Base-by-base conservation (phyloP, 2,329 filamentous ascomycete species). In the Pleomassaria siparia region DNA sequence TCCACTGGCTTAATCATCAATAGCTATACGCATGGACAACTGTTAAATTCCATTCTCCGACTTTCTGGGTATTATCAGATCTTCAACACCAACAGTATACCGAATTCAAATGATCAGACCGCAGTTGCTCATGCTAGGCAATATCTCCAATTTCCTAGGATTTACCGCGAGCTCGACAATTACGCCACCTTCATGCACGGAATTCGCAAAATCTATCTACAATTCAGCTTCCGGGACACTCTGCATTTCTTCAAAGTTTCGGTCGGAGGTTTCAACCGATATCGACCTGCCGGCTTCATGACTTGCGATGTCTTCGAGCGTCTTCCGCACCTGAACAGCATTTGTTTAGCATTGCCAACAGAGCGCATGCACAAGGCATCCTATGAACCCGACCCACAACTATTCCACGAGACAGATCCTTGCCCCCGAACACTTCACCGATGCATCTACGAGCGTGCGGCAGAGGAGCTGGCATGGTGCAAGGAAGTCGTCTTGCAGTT, bases 231-330 rank as follows among this genome's bases (percentile, higher is more conserved):
- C 24, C 15, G 54, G 1, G 30, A 45, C 0, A 50, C 24, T 15
- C 46, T 67, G 12, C 56, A 59, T 26, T 69, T 69, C 52, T 67
- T 67, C 51, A 54, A 59, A 13, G 59, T 67, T 6, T 48, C 46
- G 1, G 30, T 16, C 1, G 53, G 53, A 1, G 50, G 47, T 2
- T 59, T 64, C 18, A 30, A 51, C 2, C 43, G 37, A 1, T 51
- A 51, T 15, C 36, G 41, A 21, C 39, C 26, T 1, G 2, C 24
- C 0, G 21, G 25, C 3, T 26, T 24, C 3, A 15, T 54, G 0
- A 58, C 51, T 1, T 63, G 50, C 37, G 48, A 60, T 2, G 40
- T 62, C 2, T 56, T 67, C 18, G 51, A 62, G 4, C 44, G 44
- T 2, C 39, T 68, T 2, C 62, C 61, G 1, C 4, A 44, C 20